A percentile compares a stretch with the other conserved stretches of the same genome.
Evolutionary conservation across 202 grass and related monocot species (phyloP).

Genomic region (Eragrostis tef): DNA sequence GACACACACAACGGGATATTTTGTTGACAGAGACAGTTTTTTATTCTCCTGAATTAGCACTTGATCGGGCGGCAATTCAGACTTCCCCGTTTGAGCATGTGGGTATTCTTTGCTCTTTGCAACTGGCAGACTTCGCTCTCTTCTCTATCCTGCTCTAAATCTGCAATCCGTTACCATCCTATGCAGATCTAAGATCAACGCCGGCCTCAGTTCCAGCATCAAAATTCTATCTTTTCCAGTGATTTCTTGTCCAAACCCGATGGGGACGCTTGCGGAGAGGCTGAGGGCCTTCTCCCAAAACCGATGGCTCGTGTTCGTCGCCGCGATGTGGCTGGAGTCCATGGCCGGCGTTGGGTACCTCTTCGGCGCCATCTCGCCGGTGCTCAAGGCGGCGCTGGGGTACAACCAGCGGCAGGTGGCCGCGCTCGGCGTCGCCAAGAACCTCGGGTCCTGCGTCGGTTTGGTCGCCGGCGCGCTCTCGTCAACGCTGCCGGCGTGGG

Average conservation of each 20-base stretch:
- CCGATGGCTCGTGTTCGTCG: constrained; percentile 89
- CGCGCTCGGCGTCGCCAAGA: constrained; percentile 80
- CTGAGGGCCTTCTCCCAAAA: constrained; percentile 65
- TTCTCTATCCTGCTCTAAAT: too few relatives aligned
- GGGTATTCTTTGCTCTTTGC: too few relatives aligned
- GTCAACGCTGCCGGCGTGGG: constrained; percentile 68
- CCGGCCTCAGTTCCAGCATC: too few relatives aligned
- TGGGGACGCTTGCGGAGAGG: constrained; percentile 54
- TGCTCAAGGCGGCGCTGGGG: constrained; percentile 69
- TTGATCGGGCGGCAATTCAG: too few relatives aligned
- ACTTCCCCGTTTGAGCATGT: too few relatives aligned
- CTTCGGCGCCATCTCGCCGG: constrained; percentile 85
- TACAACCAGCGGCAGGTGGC: constrained; percentile 96
- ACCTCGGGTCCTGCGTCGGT: constrained; percentile 86
- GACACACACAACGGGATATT: too few relatives aligned
- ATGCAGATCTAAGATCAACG: too few relatives aligned
- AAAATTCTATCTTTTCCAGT: too few relatives aligned
- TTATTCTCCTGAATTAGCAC: too few relatives aligned
- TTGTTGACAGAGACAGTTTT: too few relatives aligned
- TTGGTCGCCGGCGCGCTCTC: constrained; percentile 80
- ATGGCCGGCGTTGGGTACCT: constrained; percentile 87
- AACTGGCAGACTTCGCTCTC: too few relatives aligned
- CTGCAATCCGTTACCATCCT: too few relatives aligned
- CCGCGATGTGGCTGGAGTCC: constrained; percentile 93
- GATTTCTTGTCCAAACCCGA: constrained; percentile 32